Evolutionary conservation across 495 filamentous ascomycete species (phyloP), one percentile per base, ranked within the genome.

Genomic region (Aspergillus steynii): DNA sequence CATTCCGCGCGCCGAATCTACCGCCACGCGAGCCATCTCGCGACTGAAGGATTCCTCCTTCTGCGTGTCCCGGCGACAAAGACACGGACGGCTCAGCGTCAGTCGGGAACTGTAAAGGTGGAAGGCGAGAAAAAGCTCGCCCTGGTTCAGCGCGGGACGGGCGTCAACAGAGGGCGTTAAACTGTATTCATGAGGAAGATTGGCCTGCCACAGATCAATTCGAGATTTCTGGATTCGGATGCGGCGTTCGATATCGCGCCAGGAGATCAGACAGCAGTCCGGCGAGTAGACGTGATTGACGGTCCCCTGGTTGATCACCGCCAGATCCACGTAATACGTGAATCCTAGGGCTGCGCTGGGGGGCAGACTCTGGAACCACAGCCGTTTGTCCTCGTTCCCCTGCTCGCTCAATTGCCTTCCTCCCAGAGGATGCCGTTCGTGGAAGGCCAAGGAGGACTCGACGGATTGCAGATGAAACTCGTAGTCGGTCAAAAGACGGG

Each of bases 41-140:
- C 77, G 74, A 52, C 83, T 82, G 59, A 83, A 81, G 10, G 51
- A 28, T 9, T 47, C 42, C 67, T 58, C 37, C 14, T 42, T 37
- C 48, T 50, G 48, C 26, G 15, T 34, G 50, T 25, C 34, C 58
- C 61, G 49, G 59, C 82, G n/a, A 81, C 63, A 9, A 12, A 89
- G 74, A 65, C 80, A 86, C 15, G 86, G 87, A 8, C 86, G 83
- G 48, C 78, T 75, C 49, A 86, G 78, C 25, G 87, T 75, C 48
- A 87, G 82, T 37, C 76, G 76, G 12, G 80, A 77, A 60, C 82
- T 82, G 61, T 84, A 81, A 61, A 83, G 87, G 42, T 77, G 75
- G 58, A 88, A 77, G 2, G 76, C 80, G 6, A 85, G 69, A 1
- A 4, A 42, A 42, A 42, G 37, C 37, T 42, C 2, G 20, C 27